Conservation (phyloP, 371 early-diverging fungal genomes). For the Batkoa obscura region DNA sequence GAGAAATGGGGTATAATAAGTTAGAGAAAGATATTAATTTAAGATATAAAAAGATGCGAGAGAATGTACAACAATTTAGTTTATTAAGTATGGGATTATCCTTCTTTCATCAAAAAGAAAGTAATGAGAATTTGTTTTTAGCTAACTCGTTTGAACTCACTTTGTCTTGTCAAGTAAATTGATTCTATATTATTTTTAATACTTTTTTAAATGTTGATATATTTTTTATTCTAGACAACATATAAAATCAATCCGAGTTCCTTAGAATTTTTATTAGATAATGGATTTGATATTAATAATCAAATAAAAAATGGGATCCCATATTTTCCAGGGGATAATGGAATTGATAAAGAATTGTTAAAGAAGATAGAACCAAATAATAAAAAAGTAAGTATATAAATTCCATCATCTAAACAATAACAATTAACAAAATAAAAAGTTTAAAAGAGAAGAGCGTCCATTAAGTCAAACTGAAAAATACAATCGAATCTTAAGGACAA, state of each 20-base stretch:
- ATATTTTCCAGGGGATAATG: conserved; percentile 6
- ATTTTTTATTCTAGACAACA: conserved; percentile 13
- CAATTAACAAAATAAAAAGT: background rate
- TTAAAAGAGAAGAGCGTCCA: background rate
- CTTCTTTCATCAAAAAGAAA: conserved; percentile 20
- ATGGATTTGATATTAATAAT: conserved; percentile 64
- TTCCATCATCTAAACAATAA: too few species aligned
- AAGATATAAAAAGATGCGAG: conserved; percentile 44
- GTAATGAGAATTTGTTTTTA: background rate
- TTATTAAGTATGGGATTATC: conserved; percentile 66
- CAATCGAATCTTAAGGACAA: background rate
- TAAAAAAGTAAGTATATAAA: too few species aligned
- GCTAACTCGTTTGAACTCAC: conserved; percentile 24
- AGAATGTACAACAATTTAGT: conserved; percentile 43
- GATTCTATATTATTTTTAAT: background rate
- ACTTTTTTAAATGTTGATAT: too few species aligned
- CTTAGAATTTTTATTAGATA: conserved; percentile 52
- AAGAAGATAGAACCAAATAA: too few species aligned
- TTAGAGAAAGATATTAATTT: conserved; percentile 31
- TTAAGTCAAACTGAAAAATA: background rate
- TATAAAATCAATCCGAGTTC: conserved; percentile 37
- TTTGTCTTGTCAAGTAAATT: conserved; percentile 19
- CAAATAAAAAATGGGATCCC: conserved; percentile 55
- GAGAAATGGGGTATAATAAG: conserved; percentile 9
- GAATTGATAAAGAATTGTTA: too few species aligned